Conservation (phyloP, 2,329 filamentous ascomycete genomes). For the Orbilia javanica region DNA sequence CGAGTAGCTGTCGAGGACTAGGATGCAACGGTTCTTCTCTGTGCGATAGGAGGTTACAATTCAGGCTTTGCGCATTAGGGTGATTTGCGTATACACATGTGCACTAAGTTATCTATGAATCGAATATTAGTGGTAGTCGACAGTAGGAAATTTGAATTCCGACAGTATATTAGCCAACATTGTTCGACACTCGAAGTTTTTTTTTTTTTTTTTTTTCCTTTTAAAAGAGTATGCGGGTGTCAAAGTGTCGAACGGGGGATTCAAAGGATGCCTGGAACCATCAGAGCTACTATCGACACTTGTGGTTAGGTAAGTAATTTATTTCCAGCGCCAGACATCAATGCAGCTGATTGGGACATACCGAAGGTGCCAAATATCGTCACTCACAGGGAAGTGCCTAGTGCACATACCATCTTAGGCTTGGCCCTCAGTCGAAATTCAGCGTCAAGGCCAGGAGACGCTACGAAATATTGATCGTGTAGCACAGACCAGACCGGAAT, state of each 20-base stretch:
- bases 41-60: not conserved
- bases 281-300: not conserved
- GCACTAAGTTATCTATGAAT: no score
- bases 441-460: no score
- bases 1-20: not conserved
- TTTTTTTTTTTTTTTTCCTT: not conserved
- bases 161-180: no score
- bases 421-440: no score
- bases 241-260: not conserved
- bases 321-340: not conserved
- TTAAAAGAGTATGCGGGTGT: not conserved
- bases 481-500: no score
- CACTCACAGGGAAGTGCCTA: not conserved
- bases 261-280: slow-evolving; percentile 6
- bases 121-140: no score
- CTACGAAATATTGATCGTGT: no score
- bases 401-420: no score
- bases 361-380: not conserved
- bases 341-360: not conserved
- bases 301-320: not conserved
- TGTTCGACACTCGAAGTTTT: no score
- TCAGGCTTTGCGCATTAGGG: no score
- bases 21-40: not conserved
- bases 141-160: no score
- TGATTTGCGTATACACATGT: no score